Base-by-base conservation (phyloP, 148 eudicot species). In the Dianthus caryophyllus region DNA sequence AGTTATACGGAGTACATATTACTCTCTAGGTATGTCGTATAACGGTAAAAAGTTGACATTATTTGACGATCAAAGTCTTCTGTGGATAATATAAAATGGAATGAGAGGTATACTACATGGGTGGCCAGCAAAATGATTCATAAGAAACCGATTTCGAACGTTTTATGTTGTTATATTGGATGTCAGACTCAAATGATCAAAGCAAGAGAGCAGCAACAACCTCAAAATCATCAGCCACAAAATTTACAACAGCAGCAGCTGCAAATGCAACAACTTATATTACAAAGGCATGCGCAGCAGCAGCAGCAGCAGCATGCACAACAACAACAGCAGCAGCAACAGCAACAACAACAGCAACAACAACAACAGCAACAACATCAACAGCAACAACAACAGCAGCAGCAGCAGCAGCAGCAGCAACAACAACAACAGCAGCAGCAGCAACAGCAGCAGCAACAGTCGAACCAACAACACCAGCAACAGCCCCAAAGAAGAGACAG, bases 201-300 rank as follows among this genome's bases (percentile, higher is more conserved):
- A 75, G 85, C 86, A 26, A 82, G 95, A 61, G 95, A 88, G 53
- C 94, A 81, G 49, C 86, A 82, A 31, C 87, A 80, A 46, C 81
- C 83, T 22, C 90, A 75, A 71, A 78, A 73, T 26, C 77, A 70
- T 18, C 84, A 77, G 50, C 76, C 75, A 26, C 81, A 69, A 39
- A 83, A 81, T 27, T 66, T 76, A 47, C 79, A 75, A 13, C 87
- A 83, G 56, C 91, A 80, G 56, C 87, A 81, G 54, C 39, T 76
- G 65, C 87, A 84, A 33, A 78, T 83, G 82, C 87, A 83, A 67
- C 87, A 84, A 63, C 74, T 76, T 26, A 53, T 80, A 13, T 29
- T 83, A 67, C 90, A 81, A 38, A 81, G 85, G 74, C 90, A 83
- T 38, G 85, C 85, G 53, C 86, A n/a, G n/a, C n/a, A n/a, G n/a